phyloP scores from a whole-genome alignment of 768 basidiomycete species.

The Pleurotus ostreatus region DNA sequence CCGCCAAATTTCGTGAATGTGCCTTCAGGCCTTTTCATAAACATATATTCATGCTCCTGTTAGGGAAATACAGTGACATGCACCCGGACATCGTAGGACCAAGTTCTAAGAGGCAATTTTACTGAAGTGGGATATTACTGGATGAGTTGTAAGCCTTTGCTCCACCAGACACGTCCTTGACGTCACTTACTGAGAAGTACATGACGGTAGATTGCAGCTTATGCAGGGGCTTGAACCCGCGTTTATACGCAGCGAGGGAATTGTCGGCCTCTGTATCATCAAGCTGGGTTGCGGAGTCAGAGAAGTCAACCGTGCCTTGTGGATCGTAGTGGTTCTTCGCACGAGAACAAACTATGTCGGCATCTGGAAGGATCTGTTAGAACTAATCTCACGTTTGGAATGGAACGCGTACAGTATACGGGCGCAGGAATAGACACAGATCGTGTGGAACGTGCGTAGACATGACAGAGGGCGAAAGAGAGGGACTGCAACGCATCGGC shows the following conservation, averaged over 20 bases:
- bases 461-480: slow-evolving; percentile 57
- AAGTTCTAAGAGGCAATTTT: too few species aligned
- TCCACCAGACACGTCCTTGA: too few species aligned
- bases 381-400: slow-evolving; percentile 15
- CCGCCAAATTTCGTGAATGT: too few species aligned
- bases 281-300: slow-evolving; percentile 51
- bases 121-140: too few species aligned
- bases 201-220: slow-evolving; percentile 44
- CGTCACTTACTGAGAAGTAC: slow-evolving; percentile 51
- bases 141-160: too few species aligned
- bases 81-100: too few species aligned
- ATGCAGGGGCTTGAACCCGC: slow-evolving; percentile 56
- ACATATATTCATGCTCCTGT: too few species aligned
- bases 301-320: slow-evolving; percentile 53
- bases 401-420: slow-evolving; percentile 62
- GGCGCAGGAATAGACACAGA: slow-evolving; percentile 83
- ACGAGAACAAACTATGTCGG: slow-evolving; percentile 53
- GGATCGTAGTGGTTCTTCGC: slow-evolving; percentile 82
- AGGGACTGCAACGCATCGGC: slow-evolving; percentile 60
- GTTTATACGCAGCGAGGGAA: slow-evolving; percentile 46
- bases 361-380: slow-evolving; percentile 29
- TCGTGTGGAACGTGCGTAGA: slow-evolving; percentile 70
- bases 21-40: too few species aligned
- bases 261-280: slow-evolving; percentile 36
- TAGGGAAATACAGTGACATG: too few species aligned